Evolutionary conservation across 2,329 filamentous ascomycete genomes (phyloP).

Genomic region (Botryotinia convoluta): DNA sequence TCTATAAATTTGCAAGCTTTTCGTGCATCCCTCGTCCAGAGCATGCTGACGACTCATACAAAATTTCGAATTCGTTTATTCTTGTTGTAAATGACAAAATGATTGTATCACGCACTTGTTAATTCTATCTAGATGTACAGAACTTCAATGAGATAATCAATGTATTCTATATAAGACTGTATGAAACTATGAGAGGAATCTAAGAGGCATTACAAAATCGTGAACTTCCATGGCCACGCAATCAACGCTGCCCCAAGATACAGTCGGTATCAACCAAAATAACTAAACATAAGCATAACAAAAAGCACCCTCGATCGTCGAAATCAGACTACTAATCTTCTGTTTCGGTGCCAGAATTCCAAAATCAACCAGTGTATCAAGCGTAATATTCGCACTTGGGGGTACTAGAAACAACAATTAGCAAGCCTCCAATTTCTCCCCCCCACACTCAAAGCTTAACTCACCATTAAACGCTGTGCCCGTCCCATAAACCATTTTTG

Average conservation of each 20-base stretch:
- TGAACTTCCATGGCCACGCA: background rate
- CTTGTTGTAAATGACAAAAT: background rate
- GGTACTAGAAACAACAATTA: background rate
- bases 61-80: background rate
- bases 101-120: no score
- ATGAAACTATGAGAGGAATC: background rate
- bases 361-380: slow-evolving; percentile 6
- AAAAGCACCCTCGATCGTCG: slow-evolving; percentile 39
- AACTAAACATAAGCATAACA: slow-evolving; percentile 45
- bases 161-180: no score
- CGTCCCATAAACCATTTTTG: slow-evolving; percentile 25
- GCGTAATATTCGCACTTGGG: slow-evolving; percentile 1
- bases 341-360: background rate
- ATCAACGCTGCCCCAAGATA: background rate
- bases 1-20: background rate
- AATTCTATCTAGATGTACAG: background rate
- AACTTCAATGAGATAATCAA: background rate
- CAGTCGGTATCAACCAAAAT: background rate
- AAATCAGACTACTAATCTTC: slow-evolving; percentile 36
- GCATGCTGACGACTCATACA: background rate
- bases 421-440: background rate
- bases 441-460: background rate
- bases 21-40: background rate
- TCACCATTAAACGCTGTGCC: background rate
- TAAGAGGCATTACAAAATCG: background rate